Base-by-base conservation (phyloP, 495 filamentous ascomycete species). In the Aspergillus heteromorphus region DNA sequence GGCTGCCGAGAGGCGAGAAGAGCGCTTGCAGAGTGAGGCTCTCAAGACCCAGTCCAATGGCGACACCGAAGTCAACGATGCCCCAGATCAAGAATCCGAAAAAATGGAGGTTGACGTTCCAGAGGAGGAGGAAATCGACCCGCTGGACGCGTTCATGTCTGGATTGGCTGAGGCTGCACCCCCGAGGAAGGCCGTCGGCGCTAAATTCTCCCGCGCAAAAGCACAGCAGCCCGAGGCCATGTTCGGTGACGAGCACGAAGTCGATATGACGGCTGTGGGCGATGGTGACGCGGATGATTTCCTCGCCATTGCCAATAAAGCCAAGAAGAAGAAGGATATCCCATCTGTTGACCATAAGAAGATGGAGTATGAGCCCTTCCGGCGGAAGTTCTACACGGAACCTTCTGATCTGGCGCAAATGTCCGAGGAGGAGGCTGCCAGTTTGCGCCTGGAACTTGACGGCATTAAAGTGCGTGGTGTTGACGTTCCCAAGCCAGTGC, bases 111-210 rank as follows among this genome's bases (percentile, higher is more conserved):
- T 72, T 6, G 75, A 75, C 41, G 58, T 40, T 9, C 43, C 67
- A 11, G 84, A 84, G 38, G 84, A 84, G 34, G 91, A 92, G 25
- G 91, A 95, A 18, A 69, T 89, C 49, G 93, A 99, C 69, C 91
- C 93, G 20, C 77, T 99, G 29, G 93, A 99, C 73, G 92, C 91
- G 9, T 99, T 91, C 72, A 97, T 99, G 93, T 86, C 84, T 45
- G 85, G 79, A 42, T 81, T 98, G 21, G 81, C 72, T n/a, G 79
- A 81, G 48, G 73, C 77, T 10, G 72, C 70, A 45, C 76, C 71
- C 6, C 64, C 67, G 5, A 73, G 71, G 52, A 73, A 72, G 54
- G 57, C 51, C 5, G 68, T 64, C 17, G 72, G 67, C 2, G 66
- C 71, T 7, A 80, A 68, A 18, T 76, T 78, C 21, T 61, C 71